These are phyloP conservation scores for Fusarium continuum DNA, from an alignment of 2,329 filamentous ascomycete genomes.

Conservation along the genomic window DNA sequence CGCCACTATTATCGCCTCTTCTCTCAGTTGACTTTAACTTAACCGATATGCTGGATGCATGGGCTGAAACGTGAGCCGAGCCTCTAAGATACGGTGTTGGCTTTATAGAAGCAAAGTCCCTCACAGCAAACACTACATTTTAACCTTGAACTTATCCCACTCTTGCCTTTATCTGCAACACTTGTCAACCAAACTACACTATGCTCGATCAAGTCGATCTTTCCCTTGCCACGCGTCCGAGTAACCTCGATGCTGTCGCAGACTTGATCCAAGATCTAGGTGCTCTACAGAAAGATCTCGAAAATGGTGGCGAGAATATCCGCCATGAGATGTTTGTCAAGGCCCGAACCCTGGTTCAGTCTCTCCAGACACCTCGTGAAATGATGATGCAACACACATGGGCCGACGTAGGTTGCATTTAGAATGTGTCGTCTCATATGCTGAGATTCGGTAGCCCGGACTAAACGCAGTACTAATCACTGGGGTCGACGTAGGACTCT, in stretches of 20 bases:
- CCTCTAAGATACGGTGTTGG: too few relatives aligned
- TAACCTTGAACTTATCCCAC: background rate
- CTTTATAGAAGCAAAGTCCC: too few relatives aligned
- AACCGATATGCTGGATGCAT: too few relatives aligned
- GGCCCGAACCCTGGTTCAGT: slow-evolving; percentile 42
- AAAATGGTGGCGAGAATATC: slow-evolving; percentile 2
- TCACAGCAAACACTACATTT: too few relatives aligned
- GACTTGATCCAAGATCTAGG: slow-evolving; percentile 7
- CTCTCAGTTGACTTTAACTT: too few relatives aligned
- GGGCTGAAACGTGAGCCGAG: too few relatives aligned
- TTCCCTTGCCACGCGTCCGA: slow-evolving; percentile 27
- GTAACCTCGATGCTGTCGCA: slow-evolving; percentile 20
- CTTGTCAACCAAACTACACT: background rate
- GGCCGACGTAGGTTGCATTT: slow-evolving; percentile 47
- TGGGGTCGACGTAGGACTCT: slow-evolving; percentile 49
- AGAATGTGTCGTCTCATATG: background rate
- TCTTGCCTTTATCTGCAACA: background rate
- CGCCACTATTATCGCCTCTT: too few relatives aligned
- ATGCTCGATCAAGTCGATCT: slow-evolving; percentile 16
- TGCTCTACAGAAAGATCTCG: background rate
- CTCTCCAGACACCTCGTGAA: slow-evolving; percentile 55
- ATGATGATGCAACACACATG: slow-evolving; percentile 55
- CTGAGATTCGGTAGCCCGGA: slow-evolving; percentile 17
- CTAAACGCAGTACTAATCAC: slow-evolving; percentile 33
- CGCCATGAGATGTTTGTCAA: slow-evolving; percentile 46